phyloP scores from a whole-genome alignment of 345 rosid genomes.

The rapeseed (Brassica napus) region DNA sequence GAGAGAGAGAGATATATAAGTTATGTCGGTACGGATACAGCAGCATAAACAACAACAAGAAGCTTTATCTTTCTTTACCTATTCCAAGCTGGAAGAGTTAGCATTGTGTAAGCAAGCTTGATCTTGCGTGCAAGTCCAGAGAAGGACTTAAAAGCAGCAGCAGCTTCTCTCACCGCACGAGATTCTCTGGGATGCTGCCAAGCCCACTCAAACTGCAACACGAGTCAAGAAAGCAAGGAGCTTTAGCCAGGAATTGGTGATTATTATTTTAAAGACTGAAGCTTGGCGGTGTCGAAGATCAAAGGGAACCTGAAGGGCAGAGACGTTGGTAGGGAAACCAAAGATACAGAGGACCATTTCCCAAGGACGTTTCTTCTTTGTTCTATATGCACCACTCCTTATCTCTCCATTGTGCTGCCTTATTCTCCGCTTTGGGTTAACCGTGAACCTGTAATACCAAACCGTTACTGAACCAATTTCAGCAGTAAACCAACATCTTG shows the following conservation, averaged over 20 bases:
- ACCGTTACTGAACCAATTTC: background rate
- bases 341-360: conserved; percentile 85
- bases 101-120: conserved; percentile 82
- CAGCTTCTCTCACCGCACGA: conserved; percentile 76
- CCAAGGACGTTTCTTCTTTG: conserved; percentile 88
- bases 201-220: conserved; percentile 96
- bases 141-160: conserved; percentile 72
- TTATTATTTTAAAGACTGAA: background rate
- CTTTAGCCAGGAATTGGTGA: background rate
- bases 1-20: conserved; percentile 1
- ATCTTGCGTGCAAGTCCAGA: conserved; percentile 80
- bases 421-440: conserved; percentile 81
- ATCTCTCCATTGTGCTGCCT: conserved; percentile 93
- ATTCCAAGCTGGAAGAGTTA: conserved; percentile 73
- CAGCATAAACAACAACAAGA: background rate
- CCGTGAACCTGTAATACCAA: conserved; percentile 63
- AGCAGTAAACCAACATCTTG: background rate
- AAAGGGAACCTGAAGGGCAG: conserved; percentile 81
- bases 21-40: background rate
- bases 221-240: background rate
- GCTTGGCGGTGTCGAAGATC: background rate
- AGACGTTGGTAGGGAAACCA: conserved; percentile 81
- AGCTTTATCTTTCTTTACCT: conserved; percentile 45
- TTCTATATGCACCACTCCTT: conserved; percentile 77
- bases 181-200: conserved; percentile 97